Evolutionary conservation across 495 filamentous ascomycete species (phyloP).

Genomic region (Bryoglossum gracile): DNA sequence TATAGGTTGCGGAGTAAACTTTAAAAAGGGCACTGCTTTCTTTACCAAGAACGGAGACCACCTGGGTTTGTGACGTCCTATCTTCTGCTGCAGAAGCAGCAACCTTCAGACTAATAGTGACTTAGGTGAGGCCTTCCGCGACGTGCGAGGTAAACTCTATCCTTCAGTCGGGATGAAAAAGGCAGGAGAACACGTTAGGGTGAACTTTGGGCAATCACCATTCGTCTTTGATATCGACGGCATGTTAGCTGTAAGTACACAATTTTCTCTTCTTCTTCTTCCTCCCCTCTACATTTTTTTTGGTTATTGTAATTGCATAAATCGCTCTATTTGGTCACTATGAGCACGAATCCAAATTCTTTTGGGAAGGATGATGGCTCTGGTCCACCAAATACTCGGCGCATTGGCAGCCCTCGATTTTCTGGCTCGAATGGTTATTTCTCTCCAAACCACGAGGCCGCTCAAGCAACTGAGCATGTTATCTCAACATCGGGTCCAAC

Average conservation of each 20-base stretch:
- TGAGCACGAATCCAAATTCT: too few relatives aligned
- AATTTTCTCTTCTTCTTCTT: not conserved
- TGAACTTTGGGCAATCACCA: slow-evolving; percentile 85
- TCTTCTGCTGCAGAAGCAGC: not conserved
- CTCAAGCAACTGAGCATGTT: too few relatives aligned
- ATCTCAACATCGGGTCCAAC: too few relatives aligned
- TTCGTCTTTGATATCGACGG: slow-evolving; percentile 92
- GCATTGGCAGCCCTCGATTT: too few relatives aligned
- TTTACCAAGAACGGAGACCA: slow-evolving; percentile 90
- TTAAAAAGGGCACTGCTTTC: slow-evolving; percentile 76
- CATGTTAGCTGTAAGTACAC: slow-evolving; percentile 63
- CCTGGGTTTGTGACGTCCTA: slow-evolving; percentile 50
- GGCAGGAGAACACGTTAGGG: slow-evolving; percentile 69
- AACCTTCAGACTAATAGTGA: not conserved
- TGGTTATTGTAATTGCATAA: too few relatives aligned
- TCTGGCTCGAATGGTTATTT: too few relatives aligned
- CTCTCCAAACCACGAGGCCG: too few relatives aligned
- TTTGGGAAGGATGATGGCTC: too few relatives aligned
- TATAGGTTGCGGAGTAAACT: slow-evolving; percentile 91
- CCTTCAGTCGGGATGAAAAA: slow-evolving; percentile 94
- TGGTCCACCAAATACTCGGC: too few relatives aligned
- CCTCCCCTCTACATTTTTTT: not conserved
- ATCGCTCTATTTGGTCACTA: too few relatives aligned
- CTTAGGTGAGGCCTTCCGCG: slow-evolving; percentile 71
- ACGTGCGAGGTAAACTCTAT: slow-evolving; percentile 64